phyloP scores from a whole-genome alignment of 2,329 filamentous ascomycete genomes.

The Phialocephala sp. region DNA sequence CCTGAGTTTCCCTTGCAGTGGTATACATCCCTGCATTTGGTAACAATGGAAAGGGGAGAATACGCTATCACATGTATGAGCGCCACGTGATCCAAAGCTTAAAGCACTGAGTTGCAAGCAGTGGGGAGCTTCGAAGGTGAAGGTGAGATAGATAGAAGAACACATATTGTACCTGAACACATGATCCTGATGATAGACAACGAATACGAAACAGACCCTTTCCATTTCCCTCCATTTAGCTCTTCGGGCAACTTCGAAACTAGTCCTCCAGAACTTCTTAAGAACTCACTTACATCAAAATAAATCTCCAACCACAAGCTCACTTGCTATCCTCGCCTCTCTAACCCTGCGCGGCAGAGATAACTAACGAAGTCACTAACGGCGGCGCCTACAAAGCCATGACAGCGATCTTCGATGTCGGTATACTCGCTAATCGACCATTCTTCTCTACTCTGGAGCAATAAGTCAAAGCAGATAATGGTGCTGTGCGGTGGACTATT shows the following conservation, averaged over 20 bases:
- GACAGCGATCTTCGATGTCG: slow-evolving; percentile 54
- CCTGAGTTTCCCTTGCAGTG: background rate
- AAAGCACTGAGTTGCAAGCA: no score
- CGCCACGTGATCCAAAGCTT: background rate
- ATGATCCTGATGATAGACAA: background rate
- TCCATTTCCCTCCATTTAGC: background rate
- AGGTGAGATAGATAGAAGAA: background rate
- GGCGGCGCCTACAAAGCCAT: slow-evolving; percentile 18
- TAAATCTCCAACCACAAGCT: no score
- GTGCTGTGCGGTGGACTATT: slow-evolving; percentile 60
- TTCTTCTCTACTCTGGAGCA: slow-evolving; percentile 53
- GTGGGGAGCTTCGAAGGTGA: background rate
- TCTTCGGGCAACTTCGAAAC: background rate
- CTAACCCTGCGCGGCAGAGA: slow-evolving; percentile 1
- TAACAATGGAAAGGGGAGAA: background rate
- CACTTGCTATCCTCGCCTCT: background rate
- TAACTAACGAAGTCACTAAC: slow-evolving; percentile 3
- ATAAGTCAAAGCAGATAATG: slow-evolving; percentile 48
- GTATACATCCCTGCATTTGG: background rate
- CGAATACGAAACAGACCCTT: background rate
- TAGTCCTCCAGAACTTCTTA: background rate
- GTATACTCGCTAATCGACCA: slow-evolving; percentile 54
- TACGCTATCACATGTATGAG: background rate
- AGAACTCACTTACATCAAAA: no score
- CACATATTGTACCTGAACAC: background rate